These are phyloP conservation scores for Aspergillus latus DNA, from an alignment of 2,329 filamentous ascomycete genomes.

Conservation along the genomic window DNA sequence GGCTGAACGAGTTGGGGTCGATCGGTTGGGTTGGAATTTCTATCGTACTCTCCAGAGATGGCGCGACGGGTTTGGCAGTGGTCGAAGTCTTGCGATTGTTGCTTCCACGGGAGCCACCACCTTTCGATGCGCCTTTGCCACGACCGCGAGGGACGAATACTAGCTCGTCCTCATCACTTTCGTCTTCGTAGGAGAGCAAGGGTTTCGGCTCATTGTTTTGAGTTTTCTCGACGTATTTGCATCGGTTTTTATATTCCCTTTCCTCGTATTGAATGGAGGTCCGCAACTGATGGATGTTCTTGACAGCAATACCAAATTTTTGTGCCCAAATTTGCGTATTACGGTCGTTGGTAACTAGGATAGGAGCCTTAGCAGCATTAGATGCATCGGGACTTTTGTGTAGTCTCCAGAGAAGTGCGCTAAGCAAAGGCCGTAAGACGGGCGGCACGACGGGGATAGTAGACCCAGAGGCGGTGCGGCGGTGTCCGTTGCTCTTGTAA, in stretches of 20 bases:
- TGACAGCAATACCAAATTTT: conserved; percentile 49
- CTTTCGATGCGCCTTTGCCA: conserved; percentile 34
- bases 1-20: conserved; percentile 50
- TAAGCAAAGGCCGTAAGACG: conserved; percentile 44
- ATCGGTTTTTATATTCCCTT: conserved; percentile 46
- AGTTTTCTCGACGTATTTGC: conserved; percentile 48
- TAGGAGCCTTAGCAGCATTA: conserved; percentile 38
- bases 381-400: conserved; percentile 37
- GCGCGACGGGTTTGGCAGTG: conserved; percentile 24
- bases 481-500: conserved; percentile 30
- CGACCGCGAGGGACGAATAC: conserved; percentile 47
- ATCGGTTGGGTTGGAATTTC: conserved; percentile 50
- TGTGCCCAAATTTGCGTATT: conserved; percentile 47
- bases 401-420: conserved; percentile 47
- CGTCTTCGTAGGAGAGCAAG: conserved; percentile 49
- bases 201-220: conserved; percentile 43
- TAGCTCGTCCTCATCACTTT: conserved; percentile 50
- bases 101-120: conserved; percentile 27
- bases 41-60: conserved; percentile 32
- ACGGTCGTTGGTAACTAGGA: conserved; percentile 47
- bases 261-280: conserved; percentile 50
- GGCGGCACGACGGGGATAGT: conserved; percentile 41
- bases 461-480: conserved; percentile 34
- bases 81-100: conserved; percentile 32
- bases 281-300: conserved; percentile 50